Evolutionary conservation across 495 filamentous ascomycete species (phyloP).

Genomic region (Opeltia flavorubescens): DNA sequence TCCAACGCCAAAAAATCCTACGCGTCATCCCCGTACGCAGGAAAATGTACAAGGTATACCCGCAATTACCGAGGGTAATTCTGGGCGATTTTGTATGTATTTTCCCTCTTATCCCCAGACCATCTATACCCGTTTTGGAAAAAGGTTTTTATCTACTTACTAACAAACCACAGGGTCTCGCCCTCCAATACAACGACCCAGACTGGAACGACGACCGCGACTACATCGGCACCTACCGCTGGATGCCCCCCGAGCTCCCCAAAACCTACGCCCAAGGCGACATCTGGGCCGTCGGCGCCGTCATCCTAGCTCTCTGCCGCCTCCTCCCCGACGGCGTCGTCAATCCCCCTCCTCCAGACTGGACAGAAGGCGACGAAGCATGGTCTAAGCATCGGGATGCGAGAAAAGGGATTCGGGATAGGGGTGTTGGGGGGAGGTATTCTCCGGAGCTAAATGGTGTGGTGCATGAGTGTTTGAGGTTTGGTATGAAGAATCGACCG

Average conservation of each 20-base stretch:
- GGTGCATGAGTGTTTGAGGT: background rate
- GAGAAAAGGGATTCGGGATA: background rate
- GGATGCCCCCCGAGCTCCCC: slow-evolving; percentile 1
- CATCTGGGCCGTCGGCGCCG: background rate
- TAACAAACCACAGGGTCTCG: background rate
- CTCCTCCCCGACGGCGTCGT: background rate
- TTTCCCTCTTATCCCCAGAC: background rate
- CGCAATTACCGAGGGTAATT: background rate
- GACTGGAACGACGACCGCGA: background rate
- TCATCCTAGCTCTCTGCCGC: background rate
- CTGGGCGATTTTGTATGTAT: background rate
- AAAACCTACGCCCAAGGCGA: background rate
- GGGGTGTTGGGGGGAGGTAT: background rate
- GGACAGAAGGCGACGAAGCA: background rate
- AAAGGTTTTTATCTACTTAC: too few species aligned
- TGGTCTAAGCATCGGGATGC: background rate
- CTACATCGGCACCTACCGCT: background rate
- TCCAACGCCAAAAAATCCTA: background rate
- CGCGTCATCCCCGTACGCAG: background rate
- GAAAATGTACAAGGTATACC: background rate
- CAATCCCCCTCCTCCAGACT: background rate
- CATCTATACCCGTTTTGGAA: too few species aligned
- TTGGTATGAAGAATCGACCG: background rate
- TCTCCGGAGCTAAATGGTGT: background rate
- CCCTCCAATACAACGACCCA: background rate